Conservation (phyloP, 306 rosid genomes). For the Casuarina equisetifolia region DNA sequence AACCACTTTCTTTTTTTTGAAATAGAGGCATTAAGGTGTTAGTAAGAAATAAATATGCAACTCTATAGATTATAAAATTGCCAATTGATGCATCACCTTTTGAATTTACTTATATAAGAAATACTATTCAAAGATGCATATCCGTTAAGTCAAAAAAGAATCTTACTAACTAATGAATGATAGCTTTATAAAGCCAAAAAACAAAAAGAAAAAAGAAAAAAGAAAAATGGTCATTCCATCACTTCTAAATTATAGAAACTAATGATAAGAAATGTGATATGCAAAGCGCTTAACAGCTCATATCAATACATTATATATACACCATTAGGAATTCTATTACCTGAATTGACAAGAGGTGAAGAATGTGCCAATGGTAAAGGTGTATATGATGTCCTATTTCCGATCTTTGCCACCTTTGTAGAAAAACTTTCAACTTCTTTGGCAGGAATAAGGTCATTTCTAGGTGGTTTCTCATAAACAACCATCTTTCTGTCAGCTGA, state of each 20-base stretch:
- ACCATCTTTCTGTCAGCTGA: conserved; percentile 29
- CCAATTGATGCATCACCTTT: background rate
- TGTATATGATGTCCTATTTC: background rate
- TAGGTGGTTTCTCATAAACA: background rate
- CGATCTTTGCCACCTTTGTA: conserved; percentile 18
- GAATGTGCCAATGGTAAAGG: conserved; percentile 3
- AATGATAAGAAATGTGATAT: background rate
- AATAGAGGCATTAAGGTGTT: background rate
- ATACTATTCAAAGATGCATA: background rate
- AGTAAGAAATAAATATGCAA: too few relatives aligned
- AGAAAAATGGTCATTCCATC: background rate
- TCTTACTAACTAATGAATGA: background rate
- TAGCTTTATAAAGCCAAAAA: background rate
- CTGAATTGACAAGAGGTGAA: conserved; percentile 2
- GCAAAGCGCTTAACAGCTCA: background rate
- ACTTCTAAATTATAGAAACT: background rate
- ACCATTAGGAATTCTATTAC: background rate
- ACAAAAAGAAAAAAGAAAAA: too few relatives aligned
- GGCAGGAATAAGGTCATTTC: conserved; percentile 11
- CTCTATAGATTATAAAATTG: too few relatives aligned
- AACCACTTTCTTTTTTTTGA: background rate
- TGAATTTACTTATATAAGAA: background rate
- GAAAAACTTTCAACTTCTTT: conserved; percentile 24
- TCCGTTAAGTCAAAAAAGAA: background rate
- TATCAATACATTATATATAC: background rate